Percentiles rank a stretch among this genome's conserved stretches.
Conservation (phyloP, 305 asterid species). For the Withania somnifera region DNA sequence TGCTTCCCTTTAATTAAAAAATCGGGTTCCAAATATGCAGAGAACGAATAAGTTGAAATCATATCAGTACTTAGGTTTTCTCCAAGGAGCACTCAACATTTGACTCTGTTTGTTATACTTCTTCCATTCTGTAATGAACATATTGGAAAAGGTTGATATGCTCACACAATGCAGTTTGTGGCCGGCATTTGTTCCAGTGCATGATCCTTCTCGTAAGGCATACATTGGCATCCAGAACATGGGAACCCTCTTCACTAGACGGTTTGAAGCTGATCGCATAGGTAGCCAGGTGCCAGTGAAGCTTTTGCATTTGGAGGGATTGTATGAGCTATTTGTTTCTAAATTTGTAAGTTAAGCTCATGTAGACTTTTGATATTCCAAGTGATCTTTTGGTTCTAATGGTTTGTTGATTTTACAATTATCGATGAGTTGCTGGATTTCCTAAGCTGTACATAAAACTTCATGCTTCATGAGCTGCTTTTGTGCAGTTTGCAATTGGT, state of each 20-base stretch:
- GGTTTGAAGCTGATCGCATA: constrained; percentile 90
- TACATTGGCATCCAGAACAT: constrained; percentile 92
- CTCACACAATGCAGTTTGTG: constrained; percentile 56
- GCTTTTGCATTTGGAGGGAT: constrained; percentile 98
- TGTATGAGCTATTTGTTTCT: constrained; percentile 83
- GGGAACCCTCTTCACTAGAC: constrained; percentile 91
- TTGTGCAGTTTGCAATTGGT: not conserved
- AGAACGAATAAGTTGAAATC: not conserved
- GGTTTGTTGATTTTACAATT: not conserved
- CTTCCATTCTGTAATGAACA: not conserved
- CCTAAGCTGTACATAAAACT: not conserved
- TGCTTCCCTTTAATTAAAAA: not conserved
- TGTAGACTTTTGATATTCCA: not conserved
- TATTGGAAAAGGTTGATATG: not conserved
- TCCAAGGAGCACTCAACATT: not conserved
- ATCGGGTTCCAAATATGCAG: not conserved
- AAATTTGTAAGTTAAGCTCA: constrained; percentile 27
- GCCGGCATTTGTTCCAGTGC: constrained; percentile 99
- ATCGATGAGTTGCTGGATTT: not conserved
- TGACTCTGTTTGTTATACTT: not conserved
- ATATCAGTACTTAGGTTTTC: not conserved
- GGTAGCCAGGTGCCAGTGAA: constrained; percentile 88
- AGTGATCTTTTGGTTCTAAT: not conserved
- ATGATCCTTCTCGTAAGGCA: constrained; percentile 88
- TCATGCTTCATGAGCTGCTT: not conserved